Evolutionary conservation across 768 basidiomycete genomes (phyloP).

Genomic region (Clitopilus passeckerianus): DNA sequence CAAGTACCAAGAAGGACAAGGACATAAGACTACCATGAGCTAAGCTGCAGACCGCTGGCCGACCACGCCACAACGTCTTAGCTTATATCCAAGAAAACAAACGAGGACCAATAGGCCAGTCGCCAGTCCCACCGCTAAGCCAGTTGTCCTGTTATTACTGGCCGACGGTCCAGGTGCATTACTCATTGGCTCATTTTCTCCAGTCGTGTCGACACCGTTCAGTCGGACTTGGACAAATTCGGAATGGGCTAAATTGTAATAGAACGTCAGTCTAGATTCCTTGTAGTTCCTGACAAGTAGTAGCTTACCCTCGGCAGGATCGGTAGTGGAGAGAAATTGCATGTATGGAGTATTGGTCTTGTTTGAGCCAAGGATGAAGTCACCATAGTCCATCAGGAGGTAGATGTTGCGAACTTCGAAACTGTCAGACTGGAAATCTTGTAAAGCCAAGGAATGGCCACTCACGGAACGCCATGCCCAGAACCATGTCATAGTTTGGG

Average conservation of each 20-base stretch:
- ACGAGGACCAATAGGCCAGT: not conserved
- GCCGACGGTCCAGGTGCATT: not conserved
- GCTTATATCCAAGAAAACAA: not conserved
- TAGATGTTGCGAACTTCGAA: constrained; percentile 61
- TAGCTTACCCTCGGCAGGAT: constrained; percentile 32
- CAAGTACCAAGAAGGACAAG: not conserved
- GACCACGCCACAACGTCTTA: not conserved
- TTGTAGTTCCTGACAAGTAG: constrained; percentile 2
- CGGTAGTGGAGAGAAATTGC: constrained; percentile 57
- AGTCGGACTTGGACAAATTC: constrained; percentile 31
- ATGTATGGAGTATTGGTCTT: constrained; percentile 46
- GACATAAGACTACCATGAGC: not conserved
- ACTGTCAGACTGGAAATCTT: not conserved
- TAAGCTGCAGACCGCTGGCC: not conserved
- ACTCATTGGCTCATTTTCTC: constrained; percentile 5
- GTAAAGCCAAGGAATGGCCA: not conserved
- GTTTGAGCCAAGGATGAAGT: constrained; percentile 43
- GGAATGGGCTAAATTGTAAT: constrained; percentile 21
- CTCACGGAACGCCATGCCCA: constrained; percentile 72
- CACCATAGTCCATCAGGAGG: constrained; percentile 58
- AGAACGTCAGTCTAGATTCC: not conserved
- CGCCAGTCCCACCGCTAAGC: not conserved
- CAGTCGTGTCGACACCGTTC: constrained; percentile 25
- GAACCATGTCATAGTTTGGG: constrained; percentile 55
- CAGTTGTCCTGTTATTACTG: not conserved